These are phyloP conservation scores for Platanus orientalis DNA, from an alignment of 164 flowering plant species.

Conservation along the genomic window DNA sequence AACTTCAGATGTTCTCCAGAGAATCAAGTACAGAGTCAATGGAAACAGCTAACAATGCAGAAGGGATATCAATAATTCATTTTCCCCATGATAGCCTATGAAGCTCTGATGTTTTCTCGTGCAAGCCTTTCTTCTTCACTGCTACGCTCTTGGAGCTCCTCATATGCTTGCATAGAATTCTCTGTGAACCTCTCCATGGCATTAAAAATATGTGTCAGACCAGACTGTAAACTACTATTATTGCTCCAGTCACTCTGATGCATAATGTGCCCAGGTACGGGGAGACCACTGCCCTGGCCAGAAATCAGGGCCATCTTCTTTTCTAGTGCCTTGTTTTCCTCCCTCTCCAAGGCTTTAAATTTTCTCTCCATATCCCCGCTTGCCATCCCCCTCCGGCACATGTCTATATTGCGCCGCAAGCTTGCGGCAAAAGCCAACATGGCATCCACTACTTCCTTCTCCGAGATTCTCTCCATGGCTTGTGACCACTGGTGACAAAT, in stretches of 20 bases:
- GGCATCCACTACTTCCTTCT: constrained; percentile 44
- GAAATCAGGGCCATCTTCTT: constrained; percentile 53
- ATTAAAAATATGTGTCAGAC: constrained; percentile 63
- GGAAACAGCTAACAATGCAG: neutral
- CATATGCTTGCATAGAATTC: constrained; percentile 56
- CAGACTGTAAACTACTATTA: constrained; percentile 44
- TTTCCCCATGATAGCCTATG: constrained; percentile 15
- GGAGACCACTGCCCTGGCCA: constrained; percentile 35
- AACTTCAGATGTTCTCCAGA: neutral
- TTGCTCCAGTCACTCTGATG: constrained; percentile 46
- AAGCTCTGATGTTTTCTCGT: constrained; percentile 29
- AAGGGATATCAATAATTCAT: neutral
- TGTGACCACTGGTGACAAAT: constrained; percentile 49
- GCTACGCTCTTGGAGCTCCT: constrained; percentile 56
- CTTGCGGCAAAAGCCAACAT: constrained; percentile 27
- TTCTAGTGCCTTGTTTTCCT: constrained; percentile 73
- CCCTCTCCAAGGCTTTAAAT: constrained; percentile 59
- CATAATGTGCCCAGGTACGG: constrained; percentile 36
- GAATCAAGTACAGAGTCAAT: neutral
- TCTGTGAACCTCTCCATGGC: constrained; percentile 74
- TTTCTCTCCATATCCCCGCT: constrained; percentile 41
- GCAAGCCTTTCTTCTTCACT: constrained; percentile 47
- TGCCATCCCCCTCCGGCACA: constrained; percentile 26
- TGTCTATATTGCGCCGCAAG: constrained; percentile 21
- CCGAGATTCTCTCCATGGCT: constrained; percentile 40